Base-by-base conservation (phyloP, 495 filamentous ascomycete genomes). In the Astrocystis sublimbata region DNA sequence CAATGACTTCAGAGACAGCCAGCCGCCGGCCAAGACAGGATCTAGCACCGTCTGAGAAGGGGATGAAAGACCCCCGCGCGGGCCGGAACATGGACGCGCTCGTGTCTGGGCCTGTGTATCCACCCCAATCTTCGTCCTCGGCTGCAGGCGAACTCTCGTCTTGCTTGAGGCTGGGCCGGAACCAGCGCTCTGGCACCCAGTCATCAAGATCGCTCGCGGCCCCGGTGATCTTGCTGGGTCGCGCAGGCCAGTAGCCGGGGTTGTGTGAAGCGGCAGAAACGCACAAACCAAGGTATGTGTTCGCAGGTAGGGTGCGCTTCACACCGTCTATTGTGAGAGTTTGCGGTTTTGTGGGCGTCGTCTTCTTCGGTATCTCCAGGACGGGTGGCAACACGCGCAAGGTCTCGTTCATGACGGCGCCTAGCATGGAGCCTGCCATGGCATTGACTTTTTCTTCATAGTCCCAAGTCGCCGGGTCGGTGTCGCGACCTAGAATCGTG, bases 1-100 rank as follows among this genome's bases (percentile, higher is more conserved):
- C 88, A 31, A 85, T 76, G 43, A 89, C 77, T 70, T 94, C 89
- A 63, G 92, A 91, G 74, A 92, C 88, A 13, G 90, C 89, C 64
- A 93, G 90, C 65, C 84, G 83, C 56, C 83, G 81, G 61, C 81
- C 90, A 64, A 86, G 80, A 75, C 88, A 94, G 63, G 87, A 85
- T 60, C 85, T 81, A 33, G 81, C 76, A 2, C 91, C 90, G 26
- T 91, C 89, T 49, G 84, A 86, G 73, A 92, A 93, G 0, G 91
- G 88, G 13, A 92, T 75, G 65, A 81, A 92, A 2, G 85, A 79
- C 2, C 89, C 88, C n/a, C 82, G 77, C 0, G 78, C 76, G 0
- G 88, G 88, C 23, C 80, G 78, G 75, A 83, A 88, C 54, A 85
- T 79, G 23, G 74, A 73, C 36, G 75, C 73, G 28, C 79, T 79